These are phyloP conservation scores for Alternaria atra DNA, from an alignment of 2,329 filamentous ascomycete species.

Conservation along the genomic window DNA sequence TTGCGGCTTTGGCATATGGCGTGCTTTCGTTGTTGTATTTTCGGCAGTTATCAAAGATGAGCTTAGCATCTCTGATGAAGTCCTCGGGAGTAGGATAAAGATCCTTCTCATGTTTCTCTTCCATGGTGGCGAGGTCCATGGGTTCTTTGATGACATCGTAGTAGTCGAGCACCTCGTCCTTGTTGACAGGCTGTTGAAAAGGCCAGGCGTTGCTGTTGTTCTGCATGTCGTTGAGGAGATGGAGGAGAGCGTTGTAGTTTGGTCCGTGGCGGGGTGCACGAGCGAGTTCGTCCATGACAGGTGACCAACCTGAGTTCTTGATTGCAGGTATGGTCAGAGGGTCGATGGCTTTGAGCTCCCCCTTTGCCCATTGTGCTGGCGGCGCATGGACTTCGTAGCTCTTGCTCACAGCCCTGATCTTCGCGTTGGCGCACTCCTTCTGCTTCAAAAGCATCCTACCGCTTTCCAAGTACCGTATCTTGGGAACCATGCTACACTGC, in stretches of 20 bases:
- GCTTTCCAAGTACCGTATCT: constrained; percentile 91
- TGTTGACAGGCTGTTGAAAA: constrained; percentile 91
- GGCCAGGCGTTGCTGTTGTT: constrained; percentile 95
- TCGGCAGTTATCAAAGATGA: constrained; percentile 94
- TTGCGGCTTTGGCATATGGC: constrained; percentile 93
- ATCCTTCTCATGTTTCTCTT: constrained; percentile 91
- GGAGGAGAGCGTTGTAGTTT: constrained; percentile 92
- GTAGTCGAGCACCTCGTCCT: constrained; percentile 97
- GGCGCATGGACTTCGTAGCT: constrained; percentile 87
- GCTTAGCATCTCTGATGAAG: constrained; percentile 85
- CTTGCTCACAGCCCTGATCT: constrained; percentile 90
- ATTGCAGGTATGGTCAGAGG: constrained; percentile 86
- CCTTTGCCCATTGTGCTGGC: constrained; percentile 85
- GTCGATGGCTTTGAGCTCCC: constrained; percentile 74
- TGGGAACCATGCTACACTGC: constrained; percentile 98
- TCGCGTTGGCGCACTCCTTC: constrained; percentile 92
- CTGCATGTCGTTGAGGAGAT: constrained; percentile 92
- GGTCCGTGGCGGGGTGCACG: constrained; percentile 94
- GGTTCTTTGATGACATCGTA: constrained; percentile 98
- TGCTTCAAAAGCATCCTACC: constrained; percentile 96
- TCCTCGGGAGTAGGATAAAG: constrained; percentile 91
- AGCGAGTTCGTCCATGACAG: constrained; percentile 96
- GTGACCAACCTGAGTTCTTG: constrained; percentile 89
- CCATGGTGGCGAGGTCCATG: constrained; percentile 97
- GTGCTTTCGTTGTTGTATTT: constrained; percentile 97